These are phyloP conservation scores for Theileria sp. DNA, from an alignment of 169 alveolate genomes.

Conservation along the genomic window DNA sequence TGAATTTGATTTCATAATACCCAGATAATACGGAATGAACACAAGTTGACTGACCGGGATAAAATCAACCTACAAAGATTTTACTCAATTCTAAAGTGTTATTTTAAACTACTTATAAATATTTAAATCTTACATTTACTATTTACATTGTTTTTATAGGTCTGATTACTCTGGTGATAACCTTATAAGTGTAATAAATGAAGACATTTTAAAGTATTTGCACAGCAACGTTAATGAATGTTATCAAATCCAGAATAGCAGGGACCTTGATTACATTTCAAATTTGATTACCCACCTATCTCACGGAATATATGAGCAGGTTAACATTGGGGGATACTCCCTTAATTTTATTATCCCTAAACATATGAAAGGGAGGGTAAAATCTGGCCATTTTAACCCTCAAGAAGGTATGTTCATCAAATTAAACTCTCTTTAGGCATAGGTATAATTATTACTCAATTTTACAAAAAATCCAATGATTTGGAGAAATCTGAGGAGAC, in stretches of 20 bases:
- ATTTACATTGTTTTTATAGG: neutral
- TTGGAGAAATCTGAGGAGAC: neutral
- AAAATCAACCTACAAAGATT: slow-evolving; percentile 43
- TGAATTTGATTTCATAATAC: neutral
- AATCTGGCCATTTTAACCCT: neutral
- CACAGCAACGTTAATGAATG: neutral
- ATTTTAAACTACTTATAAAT: neutral
- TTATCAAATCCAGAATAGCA: neutral
- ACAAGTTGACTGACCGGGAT: slow-evolving; percentile 24
- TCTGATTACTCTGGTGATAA: neutral
- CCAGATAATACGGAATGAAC: slow-evolving; percentile 1
- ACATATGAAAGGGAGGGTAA: neutral
- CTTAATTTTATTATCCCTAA: neutral
- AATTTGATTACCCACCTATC: neutral
- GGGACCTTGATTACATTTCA: slow-evolving; percentile 16
- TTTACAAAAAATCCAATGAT: neutral
- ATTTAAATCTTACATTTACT: neutral
- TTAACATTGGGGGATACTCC: slow-evolving; percentile 3
- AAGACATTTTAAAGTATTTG: neutral
- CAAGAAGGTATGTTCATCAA: neutral
- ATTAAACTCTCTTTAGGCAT: neutral
- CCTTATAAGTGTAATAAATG: neutral
- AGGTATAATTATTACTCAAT: neutral
- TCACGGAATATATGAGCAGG: neutral
- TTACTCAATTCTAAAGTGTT: slow-evolving; percentile 35